Conservation (phyloP, 768 basidiomycete genomes). For the Cystofilobasidium ferigula region DNA sequence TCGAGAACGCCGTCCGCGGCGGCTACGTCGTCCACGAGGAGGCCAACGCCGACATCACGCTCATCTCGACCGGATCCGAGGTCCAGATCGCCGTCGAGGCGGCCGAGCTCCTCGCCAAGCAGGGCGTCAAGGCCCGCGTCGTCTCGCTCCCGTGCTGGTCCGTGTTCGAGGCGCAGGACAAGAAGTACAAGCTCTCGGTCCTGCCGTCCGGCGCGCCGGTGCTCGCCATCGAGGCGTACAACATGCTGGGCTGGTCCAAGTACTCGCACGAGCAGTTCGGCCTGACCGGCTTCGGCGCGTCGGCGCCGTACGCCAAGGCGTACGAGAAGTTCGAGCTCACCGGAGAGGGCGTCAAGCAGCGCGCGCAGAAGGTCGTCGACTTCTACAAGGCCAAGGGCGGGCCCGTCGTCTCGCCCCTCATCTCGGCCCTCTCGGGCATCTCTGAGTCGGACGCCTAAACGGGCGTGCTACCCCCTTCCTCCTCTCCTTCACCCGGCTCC, state of each 20-base stretch:
- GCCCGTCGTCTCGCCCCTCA: slow-evolving; percentile 37
- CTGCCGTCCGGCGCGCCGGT: slow-evolving; percentile 81
- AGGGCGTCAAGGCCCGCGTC: slow-evolving; percentile 69
- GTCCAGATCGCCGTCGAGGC: slow-evolving; percentile 80
- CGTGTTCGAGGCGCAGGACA: slow-evolving; percentile 58
- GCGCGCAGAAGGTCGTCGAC: slow-evolving; percentile 72
- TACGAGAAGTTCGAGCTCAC: slow-evolving; percentile 51
- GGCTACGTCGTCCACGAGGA: slow-evolving; percentile 84
- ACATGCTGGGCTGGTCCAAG: slow-evolving; percentile 72
- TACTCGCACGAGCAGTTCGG: slow-evolving; percentile 67
- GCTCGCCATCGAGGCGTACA: slow-evolving; percentile 74
- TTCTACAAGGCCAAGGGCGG: slow-evolving; percentile 62
- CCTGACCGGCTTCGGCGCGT: slow-evolving; percentile 65
- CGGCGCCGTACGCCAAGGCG: slow-evolving; percentile 78
- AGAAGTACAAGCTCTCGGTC: slow-evolving; percentile 69
- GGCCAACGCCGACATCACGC: slow-evolving; percentile 67
- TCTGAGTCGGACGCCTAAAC: slow-evolving; percentile 5
- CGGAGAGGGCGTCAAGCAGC: slow-evolving; percentile 49
- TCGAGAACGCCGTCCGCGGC: slow-evolving; percentile 70
- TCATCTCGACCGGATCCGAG: slow-evolving; percentile 82
- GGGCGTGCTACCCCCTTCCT: no score
- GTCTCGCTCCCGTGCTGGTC: slow-evolving; percentile 66
- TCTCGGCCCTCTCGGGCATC: slow-evolving; percentile 33
- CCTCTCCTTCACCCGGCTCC: no score
- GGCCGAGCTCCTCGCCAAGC: slow-evolving; percentile 59